Conservation (phyloP, 2,329 filamentous ascomycete genomes). For the Lizonia empirigonia region DNA sequence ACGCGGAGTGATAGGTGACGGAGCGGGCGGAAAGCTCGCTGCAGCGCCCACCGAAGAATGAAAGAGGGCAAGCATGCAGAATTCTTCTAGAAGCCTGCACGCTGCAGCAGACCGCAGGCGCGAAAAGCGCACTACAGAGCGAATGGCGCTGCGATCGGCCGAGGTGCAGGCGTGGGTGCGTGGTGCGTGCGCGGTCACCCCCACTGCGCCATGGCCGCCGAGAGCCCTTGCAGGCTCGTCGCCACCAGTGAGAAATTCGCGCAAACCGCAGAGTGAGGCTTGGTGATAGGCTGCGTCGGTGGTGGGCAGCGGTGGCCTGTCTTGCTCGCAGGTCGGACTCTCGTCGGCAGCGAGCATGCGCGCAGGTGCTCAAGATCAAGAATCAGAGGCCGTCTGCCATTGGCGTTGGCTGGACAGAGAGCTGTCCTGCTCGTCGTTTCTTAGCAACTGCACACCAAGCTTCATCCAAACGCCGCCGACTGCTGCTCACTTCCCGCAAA, state of each 20-base stretch:
- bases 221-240: conserved; percentile 5
- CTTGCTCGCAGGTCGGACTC: not conserved
- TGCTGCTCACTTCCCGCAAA: conserved; percentile 1
- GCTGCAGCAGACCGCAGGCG: conserved; percentile 14
- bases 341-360: conserved; percentile 7
- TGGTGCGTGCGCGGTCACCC: not conserved
- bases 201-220: conserved; percentile 4
- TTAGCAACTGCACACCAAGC: conserved; percentile 5
- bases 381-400: not conserved
- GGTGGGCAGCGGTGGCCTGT: not conserved
- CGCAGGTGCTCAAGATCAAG: conserved; percentile 3
- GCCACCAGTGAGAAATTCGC: conserved; percentile 19
- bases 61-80: conserved; percentile 14
- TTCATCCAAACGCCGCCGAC: not conserved
- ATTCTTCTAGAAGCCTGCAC: conserved; percentile 28
- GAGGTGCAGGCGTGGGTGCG: conserved; percentile 12
- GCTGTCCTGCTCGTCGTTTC: not conserved
- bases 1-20: conserved; percentile 17
- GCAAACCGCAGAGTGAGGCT: conserved; percentile 7
- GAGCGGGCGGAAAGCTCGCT: conserved; percentile 12
- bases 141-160: conserved; percentile 16
- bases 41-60: conserved; percentile 8
- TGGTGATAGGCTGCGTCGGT: conserved; percentile 5
- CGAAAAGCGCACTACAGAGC: conserved; percentile 22
- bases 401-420: not conserved